Conservation (phyloP, 2,329 filamentous ascomycete genomes). For the Pseudocercospora pini-densiflorae region DNA sequence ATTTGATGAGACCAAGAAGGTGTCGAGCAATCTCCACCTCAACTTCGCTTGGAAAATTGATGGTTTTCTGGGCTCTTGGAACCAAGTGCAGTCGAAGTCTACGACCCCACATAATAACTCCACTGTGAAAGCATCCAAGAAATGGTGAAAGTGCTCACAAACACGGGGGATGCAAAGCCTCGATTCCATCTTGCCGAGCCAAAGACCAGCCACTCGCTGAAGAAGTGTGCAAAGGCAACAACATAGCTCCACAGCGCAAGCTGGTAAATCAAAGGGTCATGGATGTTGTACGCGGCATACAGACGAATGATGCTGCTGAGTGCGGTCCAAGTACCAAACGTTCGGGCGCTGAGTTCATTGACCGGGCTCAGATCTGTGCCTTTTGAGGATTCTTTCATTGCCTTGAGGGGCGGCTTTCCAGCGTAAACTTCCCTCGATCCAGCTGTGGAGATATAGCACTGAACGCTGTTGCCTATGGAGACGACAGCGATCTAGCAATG, state of each 20-base stretch:
- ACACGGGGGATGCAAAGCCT: constrained; percentile 62
- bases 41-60: too few species aligned
- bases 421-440: constrained; percentile 90
- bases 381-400: constrained; percentile 13
- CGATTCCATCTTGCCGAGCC: constrained; percentile 71
- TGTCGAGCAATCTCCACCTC: too few species aligned
- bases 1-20: not conserved
- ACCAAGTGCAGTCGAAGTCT: not conserved
- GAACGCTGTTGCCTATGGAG: constrained; percentile 81
- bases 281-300: constrained; percentile 83
- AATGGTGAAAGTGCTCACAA: constrained; percentile 60
- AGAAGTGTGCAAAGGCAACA: constrained; percentile 77
- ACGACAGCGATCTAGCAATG: constrained; percentile 73
- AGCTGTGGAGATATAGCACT: constrained; percentile 78
- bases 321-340: constrained; percentile 88
- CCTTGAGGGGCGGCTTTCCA: constrained; percentile 57
- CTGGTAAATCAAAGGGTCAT: constrained; percentile 74
- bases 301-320: constrained; percentile 76
- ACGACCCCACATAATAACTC: constrained; percentile 34
- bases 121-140: constrained; percentile 71
- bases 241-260: constrained; percentile 81
- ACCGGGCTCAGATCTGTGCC: constrained; percentile 53
- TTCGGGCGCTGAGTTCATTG: constrained; percentile 75
- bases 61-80: too few species aligned
- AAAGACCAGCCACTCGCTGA: constrained; percentile 79